Conservation (phyloP, 352 stramenopile genomes). For the Phytophthora kernoviae region DNA sequence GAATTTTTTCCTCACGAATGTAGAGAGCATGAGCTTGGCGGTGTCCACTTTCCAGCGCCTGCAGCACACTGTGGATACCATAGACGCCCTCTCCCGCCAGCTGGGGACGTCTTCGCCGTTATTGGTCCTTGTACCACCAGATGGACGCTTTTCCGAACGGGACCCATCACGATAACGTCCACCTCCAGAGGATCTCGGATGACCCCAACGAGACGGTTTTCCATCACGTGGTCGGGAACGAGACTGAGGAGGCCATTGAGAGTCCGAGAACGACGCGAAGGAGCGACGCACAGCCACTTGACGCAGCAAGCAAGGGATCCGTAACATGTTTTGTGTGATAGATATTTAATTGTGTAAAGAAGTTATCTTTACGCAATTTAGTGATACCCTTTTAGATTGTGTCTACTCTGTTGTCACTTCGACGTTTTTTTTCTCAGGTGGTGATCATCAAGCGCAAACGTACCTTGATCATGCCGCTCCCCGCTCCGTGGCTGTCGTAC, state of each 20-base stretch:
- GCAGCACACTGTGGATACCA: constrained; percentile 72
- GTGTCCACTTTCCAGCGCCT: constrained; percentile 67
- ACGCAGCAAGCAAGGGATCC: not conserved
- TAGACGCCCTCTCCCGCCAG: constrained; percentile 64
- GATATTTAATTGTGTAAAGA: no score
- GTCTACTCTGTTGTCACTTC: not conserved
- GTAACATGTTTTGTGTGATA: not conserved
- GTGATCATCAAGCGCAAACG: constrained; percentile 6
- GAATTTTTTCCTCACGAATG: constrained; percentile 40
- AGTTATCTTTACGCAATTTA: not conserved
- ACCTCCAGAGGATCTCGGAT: constrained; percentile 1
- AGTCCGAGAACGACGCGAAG: constrained; percentile 8
- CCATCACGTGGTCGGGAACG: not conserved
- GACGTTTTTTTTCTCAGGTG: constrained; percentile 21
- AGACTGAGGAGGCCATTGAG: constrained; percentile 11
- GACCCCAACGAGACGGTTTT: not conserved
- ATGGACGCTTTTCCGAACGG: constrained; percentile 10
- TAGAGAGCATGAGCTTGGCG: constrained; percentile 55
- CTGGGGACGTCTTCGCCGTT: constrained; percentile 50
- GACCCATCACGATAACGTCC: constrained; percentile 15
- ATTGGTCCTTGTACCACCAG: constrained; percentile 30
- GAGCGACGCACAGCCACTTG: constrained; percentile 1
- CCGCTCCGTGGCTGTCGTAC: constrained; percentile 82
- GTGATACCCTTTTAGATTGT: not conserved
- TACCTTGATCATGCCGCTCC: constrained; percentile 68